Conservation (phyloP, 345 rosid genomes). For the Euphorbia peplus region DNA sequence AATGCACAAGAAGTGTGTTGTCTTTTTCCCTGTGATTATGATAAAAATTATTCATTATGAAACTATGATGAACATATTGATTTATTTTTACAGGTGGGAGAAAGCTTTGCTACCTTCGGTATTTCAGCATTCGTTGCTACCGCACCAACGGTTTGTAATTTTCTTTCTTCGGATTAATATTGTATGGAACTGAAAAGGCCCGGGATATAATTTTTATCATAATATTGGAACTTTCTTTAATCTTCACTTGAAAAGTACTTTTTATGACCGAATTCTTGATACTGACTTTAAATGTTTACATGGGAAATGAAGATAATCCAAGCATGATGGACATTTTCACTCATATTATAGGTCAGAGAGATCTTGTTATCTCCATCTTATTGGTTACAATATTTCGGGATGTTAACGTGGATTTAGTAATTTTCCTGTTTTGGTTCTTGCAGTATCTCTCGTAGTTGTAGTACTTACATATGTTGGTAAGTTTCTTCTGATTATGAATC, state of each 20-base stretch:
- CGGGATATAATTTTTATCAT: neutral
- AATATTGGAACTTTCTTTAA: neutral
- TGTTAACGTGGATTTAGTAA: neutral
- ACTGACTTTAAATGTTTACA: neutral
- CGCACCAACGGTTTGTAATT: neutral
- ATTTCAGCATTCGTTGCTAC: neutral
- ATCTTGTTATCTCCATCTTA: neutral
- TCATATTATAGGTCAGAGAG: neutral
- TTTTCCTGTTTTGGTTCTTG: neutral
- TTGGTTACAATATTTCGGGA: neutral
- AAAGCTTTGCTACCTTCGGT: neutral
- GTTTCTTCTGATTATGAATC: neutral
- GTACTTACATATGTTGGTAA: neutral
- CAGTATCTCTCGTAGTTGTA: neutral
- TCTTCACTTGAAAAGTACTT: neutral
- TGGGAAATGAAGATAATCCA: neutral
- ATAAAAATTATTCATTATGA: too few relatives aligned
- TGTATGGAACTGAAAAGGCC: neutral
- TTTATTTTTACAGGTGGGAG: neutral
- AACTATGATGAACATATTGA: neutral
- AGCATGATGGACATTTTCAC: neutral
- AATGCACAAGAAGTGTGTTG: neutral
- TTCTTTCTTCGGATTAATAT: too few relatives aligned
- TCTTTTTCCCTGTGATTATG: neutral
- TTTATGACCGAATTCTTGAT: neutral